A percentile compares a stretch with the other conserved stretches of the same genome.
phyloP scores from a whole-genome alignment of 345 rosid species.

The Carallia brachiata region DNA sequence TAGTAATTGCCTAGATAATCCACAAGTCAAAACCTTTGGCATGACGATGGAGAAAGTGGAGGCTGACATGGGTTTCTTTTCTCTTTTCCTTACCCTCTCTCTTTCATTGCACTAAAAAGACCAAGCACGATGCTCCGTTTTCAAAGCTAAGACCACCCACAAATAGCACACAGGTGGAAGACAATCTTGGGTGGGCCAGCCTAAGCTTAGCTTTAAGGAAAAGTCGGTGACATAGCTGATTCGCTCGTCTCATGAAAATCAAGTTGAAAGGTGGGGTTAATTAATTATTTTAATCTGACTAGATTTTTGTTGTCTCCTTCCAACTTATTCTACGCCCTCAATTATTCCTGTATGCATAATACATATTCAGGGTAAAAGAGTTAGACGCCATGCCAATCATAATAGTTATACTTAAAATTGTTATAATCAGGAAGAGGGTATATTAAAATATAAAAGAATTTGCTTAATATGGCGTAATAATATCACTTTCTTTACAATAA shows the following conservation, averaged over 20 bases:
- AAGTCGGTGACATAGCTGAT: background rate
- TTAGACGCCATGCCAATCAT: background rate
- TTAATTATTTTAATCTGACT: slow-evolving; percentile 1
- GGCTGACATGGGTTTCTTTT: background rate
- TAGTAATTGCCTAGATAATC: too few species aligned
- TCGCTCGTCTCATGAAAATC: background rate
- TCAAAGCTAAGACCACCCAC: background rate
- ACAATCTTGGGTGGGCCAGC: background rate
- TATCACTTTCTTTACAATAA: too few species aligned
- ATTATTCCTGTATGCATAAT: too few species aligned
- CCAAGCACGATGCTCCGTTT: background rate
- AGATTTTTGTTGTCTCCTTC: background rate
- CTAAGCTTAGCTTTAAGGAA: background rate
- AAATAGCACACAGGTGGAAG: background rate
- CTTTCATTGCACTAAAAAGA: background rate
- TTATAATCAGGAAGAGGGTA: too few species aligned
- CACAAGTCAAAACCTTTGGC: too few species aligned
- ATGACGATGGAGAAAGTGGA: background rate
- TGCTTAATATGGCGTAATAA: too few species aligned
- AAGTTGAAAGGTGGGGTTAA: background rate
- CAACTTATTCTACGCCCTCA: background rate
- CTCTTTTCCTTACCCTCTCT: background rate
- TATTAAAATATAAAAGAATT: too few species aligned
- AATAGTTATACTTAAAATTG: background rate
- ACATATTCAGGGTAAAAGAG: background rate